phyloP scores from a whole-genome alignment of 306 rosid genomes.

The Hylodesmum podocarpum region DNA sequence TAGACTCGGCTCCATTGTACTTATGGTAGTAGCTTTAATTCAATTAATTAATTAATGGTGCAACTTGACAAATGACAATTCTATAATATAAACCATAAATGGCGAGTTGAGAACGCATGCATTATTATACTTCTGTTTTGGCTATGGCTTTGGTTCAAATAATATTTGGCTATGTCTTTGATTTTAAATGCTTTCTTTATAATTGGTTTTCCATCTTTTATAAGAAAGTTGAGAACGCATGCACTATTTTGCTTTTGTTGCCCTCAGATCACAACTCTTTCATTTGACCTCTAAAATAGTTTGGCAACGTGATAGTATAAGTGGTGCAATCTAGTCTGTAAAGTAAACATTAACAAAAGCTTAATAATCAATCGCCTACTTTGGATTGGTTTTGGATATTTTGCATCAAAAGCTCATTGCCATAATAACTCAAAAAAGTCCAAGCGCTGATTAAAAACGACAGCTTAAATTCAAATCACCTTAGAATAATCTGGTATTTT shows the following conservation, averaged over 20 bases:
- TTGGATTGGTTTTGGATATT: conserved; percentile 15
- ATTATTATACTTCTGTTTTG: too few species aligned
- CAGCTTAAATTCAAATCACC: background rate
- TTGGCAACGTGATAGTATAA: conserved; percentile 22
- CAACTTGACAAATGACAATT: conserved; percentile 33
- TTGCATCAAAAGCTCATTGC: background rate
- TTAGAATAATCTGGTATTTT: background rate
- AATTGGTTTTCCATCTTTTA: background rate
- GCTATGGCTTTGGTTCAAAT: too few species aligned
- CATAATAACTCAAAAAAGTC: conserved; percentile 19
- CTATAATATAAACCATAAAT: background rate
- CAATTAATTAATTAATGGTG: background rate
- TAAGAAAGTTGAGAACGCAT: conserved; percentile 25
- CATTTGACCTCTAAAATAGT: conserved; percentile 20
- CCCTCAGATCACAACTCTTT: conserved; percentile 22
- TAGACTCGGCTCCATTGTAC: background rate
- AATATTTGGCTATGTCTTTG: background rate
- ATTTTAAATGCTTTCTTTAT: background rate
- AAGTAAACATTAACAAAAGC: conserved; percentile 27
- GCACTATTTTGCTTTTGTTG: conserved; percentile 20
- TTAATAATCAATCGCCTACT: conserved; percentile 10
- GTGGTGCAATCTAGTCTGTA: conserved; percentile 32
- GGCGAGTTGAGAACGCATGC: too few species aligned
- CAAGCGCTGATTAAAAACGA: background rate
- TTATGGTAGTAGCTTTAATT: background rate